Base-by-base conservation (phyloP, 345 rosid species). In the Gossypium arboreum region DNA sequence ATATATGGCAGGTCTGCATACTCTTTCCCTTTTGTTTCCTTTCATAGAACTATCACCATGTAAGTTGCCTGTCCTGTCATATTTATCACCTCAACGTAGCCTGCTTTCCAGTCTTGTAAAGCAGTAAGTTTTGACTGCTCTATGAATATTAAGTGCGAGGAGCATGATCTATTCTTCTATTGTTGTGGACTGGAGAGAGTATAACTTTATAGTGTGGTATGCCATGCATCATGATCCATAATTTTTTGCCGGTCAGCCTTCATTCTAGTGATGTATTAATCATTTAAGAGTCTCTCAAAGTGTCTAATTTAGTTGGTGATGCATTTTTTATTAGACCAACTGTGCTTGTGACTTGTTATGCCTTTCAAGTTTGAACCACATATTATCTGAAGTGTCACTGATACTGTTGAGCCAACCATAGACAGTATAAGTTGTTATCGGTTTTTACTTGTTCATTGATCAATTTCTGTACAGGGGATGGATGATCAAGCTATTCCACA, bases 1-100 rank as follows among this genome's bases (percentile, higher is more conserved):
- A 95, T 82, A 80, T 95, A 74, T 92, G 99, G 99, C 99, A 92
- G 99, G 99, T 95, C 72, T 82, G 90, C 50, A 44, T 24, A 52
- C 75, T 22, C 82, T 58, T 67, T 75, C 51, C 73, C 61, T 70
- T 22, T 73, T 20, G 65, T 71, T 75, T 18, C 15, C 29, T 56
- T 71, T 20, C 16, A 20, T 48, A 25, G 29, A 34, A 29, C 17
- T 7, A 24, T 51, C 45, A 24, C 17, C 3, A 20, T 74, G 18
- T 39, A 48, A 48, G 47, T 27, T 25, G 51, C 74, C 41, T 44
- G 43, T 29, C 50, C 39, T 16, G 27, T 2, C 48, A 22, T 52
- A 43, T 67, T 7, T 59, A 57, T 69, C 51, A 41, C 67, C 20
- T 70, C 22, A 17, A 56, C 9, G 34, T 68, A 17, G 3, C 57